A percentile compares a stretch with the other conserved stretches of the same genome.
Conservation (phyloP, 2,329 filamentous ascomycete species). For the Aureobasidium musti region DNA sequence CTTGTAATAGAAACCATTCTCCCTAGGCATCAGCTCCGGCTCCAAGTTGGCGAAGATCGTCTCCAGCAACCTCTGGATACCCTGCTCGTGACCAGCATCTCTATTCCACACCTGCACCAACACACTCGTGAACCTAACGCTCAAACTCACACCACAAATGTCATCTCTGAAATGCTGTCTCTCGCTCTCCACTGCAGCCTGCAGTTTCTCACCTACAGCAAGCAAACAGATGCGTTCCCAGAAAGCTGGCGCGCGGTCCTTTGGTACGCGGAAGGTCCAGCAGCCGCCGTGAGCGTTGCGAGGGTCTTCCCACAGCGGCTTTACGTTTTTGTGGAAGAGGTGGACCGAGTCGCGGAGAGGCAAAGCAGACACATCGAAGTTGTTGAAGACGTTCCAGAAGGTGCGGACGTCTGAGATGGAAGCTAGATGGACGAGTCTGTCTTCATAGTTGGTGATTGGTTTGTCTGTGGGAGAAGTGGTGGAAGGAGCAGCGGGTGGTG, state of each 20-base stretch:
- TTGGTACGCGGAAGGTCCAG: slow-evolving; percentile 90
- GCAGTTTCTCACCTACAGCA: slow-evolving; percentile 79
- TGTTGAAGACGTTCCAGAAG: slow-evolving; percentile 60
- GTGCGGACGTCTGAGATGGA: slow-evolving; percentile 51
- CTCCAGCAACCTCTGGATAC: slow-evolving; percentile 71
- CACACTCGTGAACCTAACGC: slow-evolving; percentile 84
- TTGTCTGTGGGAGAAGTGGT: slow-evolving; percentile 27
- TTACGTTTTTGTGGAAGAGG: slow-evolving; percentile 79
- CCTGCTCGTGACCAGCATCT: slow-evolving; percentile 75
- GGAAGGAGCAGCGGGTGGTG: background rate
- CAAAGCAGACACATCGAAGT: slow-evolving; percentile 73
- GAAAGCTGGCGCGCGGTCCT: slow-evolving; percentile 68
- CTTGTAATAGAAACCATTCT: slow-evolving; percentile 68
- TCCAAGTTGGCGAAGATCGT: slow-evolving; percentile 74
- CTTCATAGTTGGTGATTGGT: slow-evolving; percentile 43
- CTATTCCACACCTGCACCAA: slow-evolving; percentile 94
- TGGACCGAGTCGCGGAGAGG: slow-evolving; percentile 68
- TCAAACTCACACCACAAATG: slow-evolving; percentile 83
- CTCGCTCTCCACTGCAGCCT: slow-evolving; percentile 65
- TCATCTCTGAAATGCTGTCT: slow-evolving; percentile 68
- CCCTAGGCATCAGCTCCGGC: slow-evolving; percentile 69
- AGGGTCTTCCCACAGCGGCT: slow-evolving; percentile 82
- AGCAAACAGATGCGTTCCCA: slow-evolving; percentile 82
- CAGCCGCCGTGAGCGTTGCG: slow-evolving; percentile 83
- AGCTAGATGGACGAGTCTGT: slow-evolving; percentile 50